Percentiles rank a stretch among this genome's conserved stretches.
Evolutionary conservation across 2,329 filamentous ascomycete species (phyloP).

Genomic region (Torrubiella hemipterigena): DNA sequence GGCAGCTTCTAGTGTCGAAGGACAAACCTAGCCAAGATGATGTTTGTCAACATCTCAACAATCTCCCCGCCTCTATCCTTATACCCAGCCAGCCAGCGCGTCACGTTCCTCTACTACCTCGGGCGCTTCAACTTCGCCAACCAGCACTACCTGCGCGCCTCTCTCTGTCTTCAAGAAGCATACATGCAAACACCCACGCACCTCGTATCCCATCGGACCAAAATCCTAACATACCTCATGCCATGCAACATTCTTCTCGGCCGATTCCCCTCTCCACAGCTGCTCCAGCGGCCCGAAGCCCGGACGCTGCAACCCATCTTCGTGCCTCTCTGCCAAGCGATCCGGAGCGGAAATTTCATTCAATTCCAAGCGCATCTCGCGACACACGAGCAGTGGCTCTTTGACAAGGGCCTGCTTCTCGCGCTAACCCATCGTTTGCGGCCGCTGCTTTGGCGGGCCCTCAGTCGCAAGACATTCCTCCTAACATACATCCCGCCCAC

Average conservation of each 20-base stretch:
- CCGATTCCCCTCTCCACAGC: conserved; percentile 57
- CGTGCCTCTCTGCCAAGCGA: conserved; percentile 57
- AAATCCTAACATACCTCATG: conserved; percentile 76
- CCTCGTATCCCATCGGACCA: conserved; percentile 61
- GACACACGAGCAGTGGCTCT: conserved; percentile 58
- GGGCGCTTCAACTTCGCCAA: conserved; percentile 83
- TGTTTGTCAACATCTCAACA: conserved; percentile 78
- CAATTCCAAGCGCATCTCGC: conserved; percentile 60
- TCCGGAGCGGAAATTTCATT: conserved; percentile 63
- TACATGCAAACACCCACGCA: conserved; percentile 54
- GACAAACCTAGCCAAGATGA: conserved; percentile 71
- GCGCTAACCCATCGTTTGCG: conserved; percentile 67
- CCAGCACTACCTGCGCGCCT: conserved; percentile 68
- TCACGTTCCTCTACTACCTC: conserved; percentile 90
- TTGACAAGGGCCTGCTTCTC: conserved; percentile 62
- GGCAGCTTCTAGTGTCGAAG: conserved; percentile 52
- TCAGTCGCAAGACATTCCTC: conserved; percentile 67
- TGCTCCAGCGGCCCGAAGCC: conserved; percentile 65
- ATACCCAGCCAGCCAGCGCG: conserved; percentile 76
- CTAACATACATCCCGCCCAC: conserved; percentile 60
- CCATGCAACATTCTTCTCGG: conserved; percentile 75
- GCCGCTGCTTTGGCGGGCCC: conserved; percentile 71
- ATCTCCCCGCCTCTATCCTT: conserved; percentile 69
- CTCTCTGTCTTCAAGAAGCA: conserved; percentile 62
- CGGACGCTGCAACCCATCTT: conserved; percentile 53